Evolutionary conservation across 2,329 filamentous ascomycete genomes (phyloP).

Genomic region (Lachnellula subtilissima): DNA sequence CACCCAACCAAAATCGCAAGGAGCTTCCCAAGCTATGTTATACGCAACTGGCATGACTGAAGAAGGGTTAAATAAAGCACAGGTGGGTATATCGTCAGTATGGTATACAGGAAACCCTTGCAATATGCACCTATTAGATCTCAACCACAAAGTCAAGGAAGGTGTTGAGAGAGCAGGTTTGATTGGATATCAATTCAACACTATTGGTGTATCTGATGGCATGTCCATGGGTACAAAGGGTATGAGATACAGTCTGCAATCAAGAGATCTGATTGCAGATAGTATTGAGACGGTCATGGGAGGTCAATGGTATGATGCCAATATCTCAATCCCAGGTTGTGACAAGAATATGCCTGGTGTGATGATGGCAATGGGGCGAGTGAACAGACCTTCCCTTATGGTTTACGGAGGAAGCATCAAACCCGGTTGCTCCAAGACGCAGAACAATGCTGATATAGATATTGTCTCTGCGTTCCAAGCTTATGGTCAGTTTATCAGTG

Average conservation of each 20-base stretch:
- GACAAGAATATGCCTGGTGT: constrained; percentile 99
- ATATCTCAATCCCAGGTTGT: constrained; percentile 93
- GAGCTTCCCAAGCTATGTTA: constrained; percentile 97
- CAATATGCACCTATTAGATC: constrained; percentile 96
- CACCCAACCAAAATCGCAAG: constrained; percentile 96
- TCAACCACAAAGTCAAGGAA: constrained; percentile 51
- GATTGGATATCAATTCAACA: constrained; percentile 97
- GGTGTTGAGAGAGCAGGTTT: constrained; percentile 72
- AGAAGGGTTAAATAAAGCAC: constrained; percentile 88
- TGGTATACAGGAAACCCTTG: constrained; percentile 99
- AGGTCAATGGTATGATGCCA: constrained; percentile 97
- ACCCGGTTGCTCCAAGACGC: constrained; percentile 75
- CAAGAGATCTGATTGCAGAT: constrained; percentile 93
- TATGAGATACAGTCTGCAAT: constrained; percentile 94
- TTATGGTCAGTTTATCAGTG: constrained; percentile 90
- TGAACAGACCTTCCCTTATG: constrained; percentile 95
- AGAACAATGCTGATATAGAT: constrained; percentile 73
- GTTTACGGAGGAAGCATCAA: constrained; percentile 95
- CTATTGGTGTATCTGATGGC: constrained; percentile 92
- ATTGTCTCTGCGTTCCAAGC: constrained; percentile 98
- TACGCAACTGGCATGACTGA: constrained; percentile 89
- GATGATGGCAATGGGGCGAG: constrained; percentile 86
- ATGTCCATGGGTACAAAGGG: constrained; percentile 98
- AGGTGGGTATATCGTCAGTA: constrained; percentile 95
- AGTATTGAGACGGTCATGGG: constrained; percentile 99